These are phyloP conservation scores for Chlorophyllum brunneum DNA, from an alignment of 768 basidiomycete species.

Conservation along the genomic window DNA sequence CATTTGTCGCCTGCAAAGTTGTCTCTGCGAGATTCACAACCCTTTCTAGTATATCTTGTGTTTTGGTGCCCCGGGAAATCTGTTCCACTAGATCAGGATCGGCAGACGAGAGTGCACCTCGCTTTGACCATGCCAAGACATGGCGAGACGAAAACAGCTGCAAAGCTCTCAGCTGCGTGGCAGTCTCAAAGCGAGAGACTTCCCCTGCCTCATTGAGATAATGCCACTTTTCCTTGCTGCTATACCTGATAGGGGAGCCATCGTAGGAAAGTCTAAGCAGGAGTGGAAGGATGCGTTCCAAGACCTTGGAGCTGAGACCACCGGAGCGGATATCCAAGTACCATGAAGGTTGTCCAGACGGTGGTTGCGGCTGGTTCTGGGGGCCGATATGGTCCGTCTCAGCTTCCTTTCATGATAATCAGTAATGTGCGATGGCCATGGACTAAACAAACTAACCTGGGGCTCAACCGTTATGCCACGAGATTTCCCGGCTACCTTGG, in stretches of 20 bases:
- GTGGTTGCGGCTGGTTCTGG: not conserved
- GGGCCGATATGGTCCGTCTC: not conserved
- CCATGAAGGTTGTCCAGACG: conserved; percentile 47
- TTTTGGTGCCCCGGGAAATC: conserved; percentile 41
- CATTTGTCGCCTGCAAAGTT: conserved; percentile 22
- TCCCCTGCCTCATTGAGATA: conserved; percentile 31
- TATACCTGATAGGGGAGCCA: conserved; percentile 55
- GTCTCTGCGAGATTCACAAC: conserved; percentile 40
- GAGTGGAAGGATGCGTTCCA: conserved; percentile 60
- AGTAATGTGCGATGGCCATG: not conserved
- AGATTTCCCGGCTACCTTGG: conserved; percentile 71
- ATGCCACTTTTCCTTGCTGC: conserved; percentile 64
- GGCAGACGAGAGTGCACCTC: conserved; percentile 36
- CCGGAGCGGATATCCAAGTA: conserved; percentile 44
- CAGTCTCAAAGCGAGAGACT: conserved; percentile 38
- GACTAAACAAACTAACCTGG: conserved; percentile 17
- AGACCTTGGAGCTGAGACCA: conserved; percentile 35
- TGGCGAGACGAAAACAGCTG: conserved; percentile 43
- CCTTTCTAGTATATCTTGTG: conserved; percentile 25
- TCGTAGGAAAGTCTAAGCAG: conserved; percentile 63
- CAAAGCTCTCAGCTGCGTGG: conserved; percentile 38
- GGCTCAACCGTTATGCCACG: conserved; percentile 44
- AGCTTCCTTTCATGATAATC: not conserved
- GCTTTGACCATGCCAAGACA: conserved; percentile 40
- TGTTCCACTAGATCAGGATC: conserved; percentile 41